phyloP scores from a whole-genome alignment of 1,284 basidiomycete genomes.

The Dichomitus squalens region DNA sequence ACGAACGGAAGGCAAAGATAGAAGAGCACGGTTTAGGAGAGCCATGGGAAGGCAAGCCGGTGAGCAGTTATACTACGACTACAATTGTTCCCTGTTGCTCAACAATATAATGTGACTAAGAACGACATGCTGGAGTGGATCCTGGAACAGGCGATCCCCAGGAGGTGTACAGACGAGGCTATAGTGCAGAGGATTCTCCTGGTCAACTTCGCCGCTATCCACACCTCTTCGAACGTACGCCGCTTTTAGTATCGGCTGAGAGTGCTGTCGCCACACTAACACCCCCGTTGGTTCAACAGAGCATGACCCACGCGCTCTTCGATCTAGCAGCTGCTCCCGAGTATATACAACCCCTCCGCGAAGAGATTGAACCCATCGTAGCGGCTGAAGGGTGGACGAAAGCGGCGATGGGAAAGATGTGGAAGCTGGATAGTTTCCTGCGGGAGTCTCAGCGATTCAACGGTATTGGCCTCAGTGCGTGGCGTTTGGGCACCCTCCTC shows the following conservation, averaged over 20 bases:
- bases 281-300: slow-evolving; percentile 24
- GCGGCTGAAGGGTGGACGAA: slow-evolving; percentile 49
- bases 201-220: slow-evolving; percentile 47
- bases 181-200: slow-evolving; percentile 42
- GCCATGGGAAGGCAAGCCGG: slow-evolving; percentile 4
- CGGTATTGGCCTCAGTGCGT: slow-evolving; percentile 30
- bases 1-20: slow-evolving; percentile 20
- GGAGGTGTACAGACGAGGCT: slow-evolving; percentile 34
- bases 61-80: neutral
- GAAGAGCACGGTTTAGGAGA: slow-evolving; percentile 15
- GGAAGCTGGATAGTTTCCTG: slow-evolving; percentile 55
- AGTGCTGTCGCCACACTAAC: neutral
- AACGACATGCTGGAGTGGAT: slow-evolving; percentile 49
- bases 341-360: slow-evolving; percentile 43
- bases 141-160: slow-evolving; percentile 39
- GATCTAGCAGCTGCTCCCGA: slow-evolving; percentile 44
- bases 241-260: neutral
- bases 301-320: slow-evolving; percentile 40
- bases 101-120: slow-evolving; percentile 22
- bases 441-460: slow-evolving; percentile 47
- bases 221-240: slow-evolving; percentile 43
- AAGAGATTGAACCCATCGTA: slow-evolving; percentile 44
- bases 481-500: neutral
- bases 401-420: slow-evolving; percentile 44
- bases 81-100: neutral